A percentile compares a stretch with the other conserved stretches of the same genome.
Evolutionary conservation across 257 asterid species (phyloP).

Genomic region (Rauvolfia tetraphylla): DNA sequence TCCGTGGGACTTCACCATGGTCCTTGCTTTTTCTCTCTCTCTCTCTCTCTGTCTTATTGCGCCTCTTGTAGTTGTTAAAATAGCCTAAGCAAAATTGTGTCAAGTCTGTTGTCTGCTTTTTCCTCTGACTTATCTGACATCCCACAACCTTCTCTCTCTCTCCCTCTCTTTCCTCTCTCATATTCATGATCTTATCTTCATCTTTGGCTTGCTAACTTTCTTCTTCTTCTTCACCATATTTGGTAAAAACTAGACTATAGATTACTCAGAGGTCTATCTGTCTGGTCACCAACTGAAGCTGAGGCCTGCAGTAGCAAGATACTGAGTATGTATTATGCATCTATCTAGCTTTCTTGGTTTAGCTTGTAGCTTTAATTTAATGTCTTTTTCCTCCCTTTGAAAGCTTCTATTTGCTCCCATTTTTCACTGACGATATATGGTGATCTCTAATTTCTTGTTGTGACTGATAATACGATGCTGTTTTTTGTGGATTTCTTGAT

Average conservation of each 20-base stretch:
- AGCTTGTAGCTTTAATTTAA: slow-evolving; percentile 4
- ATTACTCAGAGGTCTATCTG: slow-evolving; percentile 24
- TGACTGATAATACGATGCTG: neutral
- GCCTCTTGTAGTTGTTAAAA: slow-evolving; percentile 21
- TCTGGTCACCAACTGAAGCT: slow-evolving; percentile 48
- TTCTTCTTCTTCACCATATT: slow-evolving; percentile 31
- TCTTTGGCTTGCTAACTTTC: slow-evolving; percentile 23
- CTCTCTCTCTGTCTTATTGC: slow-evolving; percentile 20
- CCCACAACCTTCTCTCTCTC: slow-evolving; percentile 35
- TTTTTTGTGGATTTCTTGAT: neutral
- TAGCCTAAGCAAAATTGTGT: slow-evolving; percentile 36
- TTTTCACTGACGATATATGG: neutral
- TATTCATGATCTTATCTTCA: slow-evolving; percentile 71
- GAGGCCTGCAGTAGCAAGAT: slow-evolving; percentile 29
- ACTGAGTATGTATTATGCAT: slow-evolving; percentile 14
- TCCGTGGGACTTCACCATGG: slow-evolving; percentile 22
- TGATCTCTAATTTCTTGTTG: neutral
- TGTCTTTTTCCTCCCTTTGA: neutral
- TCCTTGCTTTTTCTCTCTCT: slow-evolving; percentile 18
- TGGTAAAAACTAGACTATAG: slow-evolving; percentile 50
- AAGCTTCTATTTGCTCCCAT: neutral
- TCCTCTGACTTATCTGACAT: slow-evolving; percentile 53
- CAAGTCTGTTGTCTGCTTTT: slow-evolving; percentile 24
- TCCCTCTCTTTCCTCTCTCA: too few species aligned
- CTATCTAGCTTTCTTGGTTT: neutral